Base-by-base conservation (phyloP, 352 stramenopile species). In the Globisporangium nagaii region DNA sequence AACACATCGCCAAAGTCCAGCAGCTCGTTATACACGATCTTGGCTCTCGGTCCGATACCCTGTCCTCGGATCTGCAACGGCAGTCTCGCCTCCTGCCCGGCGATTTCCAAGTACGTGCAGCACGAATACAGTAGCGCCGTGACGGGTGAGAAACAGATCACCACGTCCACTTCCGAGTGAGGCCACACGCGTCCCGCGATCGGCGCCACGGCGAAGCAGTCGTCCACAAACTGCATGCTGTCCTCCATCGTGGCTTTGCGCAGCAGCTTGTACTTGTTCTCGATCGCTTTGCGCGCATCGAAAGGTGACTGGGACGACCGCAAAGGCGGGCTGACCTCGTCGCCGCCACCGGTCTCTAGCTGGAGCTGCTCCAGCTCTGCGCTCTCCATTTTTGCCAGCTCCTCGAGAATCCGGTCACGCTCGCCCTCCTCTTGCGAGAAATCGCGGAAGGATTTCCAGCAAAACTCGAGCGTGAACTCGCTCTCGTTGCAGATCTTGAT, bases 1-100 rank as follows among this genome's bases (percentile, higher is more conserved):
- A 97, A 98, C 11, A 98, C 82, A 43, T 98, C 93, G 4, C 95
- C 95, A 55, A 98, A 91, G 58, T 98, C 93, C 35, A 98, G 60
- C 10, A 97, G 64, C 57, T 95, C 87, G 52, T 98, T 95, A 65
- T 96, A 98, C 30, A 95, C 84, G 30, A 98, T 75, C 48, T 92
- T 90, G 3, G 83, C 93, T 48, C 96, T 89, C 6, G 93, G 95
- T 9, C 93, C 95, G 36, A 98, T 98, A 3, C 93, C 95, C 31
- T 86, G 70, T 11, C 86, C 93, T 15, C 75, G 73, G 6, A 98
- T 81, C 53, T 93, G 83, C 0, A 98, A 68, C 4, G 93, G 89
- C 3, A 98, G 60, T 4, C 95, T 79, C 34, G 72, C 61, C 58
- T 98, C 87, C 22, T 96, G 73, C 2, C 95, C 94, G 4, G 87